Conservation (phyloP, 176 grass and related monocot species). For the Triticum timopheevii region DNA sequence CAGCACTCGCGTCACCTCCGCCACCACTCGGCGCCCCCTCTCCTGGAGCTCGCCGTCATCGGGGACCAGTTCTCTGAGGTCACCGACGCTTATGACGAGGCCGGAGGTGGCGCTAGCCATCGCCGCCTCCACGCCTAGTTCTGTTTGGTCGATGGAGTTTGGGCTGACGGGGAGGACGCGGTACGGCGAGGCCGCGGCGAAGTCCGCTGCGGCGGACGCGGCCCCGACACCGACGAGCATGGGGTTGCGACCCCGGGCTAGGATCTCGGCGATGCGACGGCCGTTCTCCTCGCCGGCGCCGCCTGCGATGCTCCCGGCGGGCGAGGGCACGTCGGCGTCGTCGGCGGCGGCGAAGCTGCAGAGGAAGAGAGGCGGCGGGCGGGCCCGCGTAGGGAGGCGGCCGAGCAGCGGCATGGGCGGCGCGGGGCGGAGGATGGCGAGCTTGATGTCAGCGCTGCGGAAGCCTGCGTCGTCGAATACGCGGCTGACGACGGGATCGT, state of each 20-base stretch:
- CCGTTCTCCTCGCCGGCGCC: slow-evolving; percentile 53
- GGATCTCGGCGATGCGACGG: slow-evolving; percentile 68
- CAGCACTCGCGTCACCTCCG: slow-evolving; percentile 76
- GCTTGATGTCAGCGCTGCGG: slow-evolving; percentile 72
- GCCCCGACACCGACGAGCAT: slow-evolving; percentile 90
- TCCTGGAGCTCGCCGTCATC: slow-evolving; percentile 37
- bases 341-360: slow-evolving; percentile 69
- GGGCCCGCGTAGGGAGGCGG: slow-evolving; percentile 25
- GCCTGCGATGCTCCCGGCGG: slow-evolving; percentile 24
- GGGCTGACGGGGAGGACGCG: slow-evolving; percentile 44
- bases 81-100: slow-evolving; percentile 66
- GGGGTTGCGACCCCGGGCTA: slow-evolving; percentile 71
- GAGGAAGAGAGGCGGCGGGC: slow-evolving; percentile 81
- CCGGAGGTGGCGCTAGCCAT: slow-evolving; percentile 14
- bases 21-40: slow-evolving; percentile 39
- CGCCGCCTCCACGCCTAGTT: slow-evolving; percentile 23
- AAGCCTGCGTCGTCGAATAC: slow-evolving; percentile 91
- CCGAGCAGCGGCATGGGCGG: slow-evolving; percentile 53
- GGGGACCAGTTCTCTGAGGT: slow-evolving; percentile 72
- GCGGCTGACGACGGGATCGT: slow-evolving; percentile 88
- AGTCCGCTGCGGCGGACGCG: slow-evolving; percentile 56
- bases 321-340: slow-evolving; percentile 54
- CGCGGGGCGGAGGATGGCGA: slow-evolving; percentile 69
- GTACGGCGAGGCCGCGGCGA: slow-evolving; percentile 38
- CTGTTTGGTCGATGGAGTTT: background rate